These are phyloP conservation scores for Multifurca ochricompacta DNA, from an alignment of 768 basidiomycete genomes.

Conservation along the genomic window DNA sequence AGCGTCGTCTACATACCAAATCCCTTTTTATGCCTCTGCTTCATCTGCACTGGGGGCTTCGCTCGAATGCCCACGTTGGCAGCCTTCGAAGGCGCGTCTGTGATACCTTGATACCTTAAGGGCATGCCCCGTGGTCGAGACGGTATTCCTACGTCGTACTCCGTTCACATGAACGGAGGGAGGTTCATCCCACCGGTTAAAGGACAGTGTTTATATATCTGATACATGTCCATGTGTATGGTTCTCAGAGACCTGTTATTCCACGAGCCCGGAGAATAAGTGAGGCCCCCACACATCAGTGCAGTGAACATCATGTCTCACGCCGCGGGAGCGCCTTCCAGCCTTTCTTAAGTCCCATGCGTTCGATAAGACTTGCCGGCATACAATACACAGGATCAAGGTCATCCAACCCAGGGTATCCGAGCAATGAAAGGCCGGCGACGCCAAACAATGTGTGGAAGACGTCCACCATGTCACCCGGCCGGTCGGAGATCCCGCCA, in stretches of 20 bases:
- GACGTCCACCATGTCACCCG: constrained; percentile 93
- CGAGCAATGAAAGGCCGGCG: constrained; percentile 77
- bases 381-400: constrained; percentile 96
- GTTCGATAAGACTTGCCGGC: constrained; percentile 71
- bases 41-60: background rate
- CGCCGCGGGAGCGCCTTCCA: constrained; percentile 51
- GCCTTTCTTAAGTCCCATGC: constrained; percentile 56
- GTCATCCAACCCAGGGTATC: constrained; percentile 76
- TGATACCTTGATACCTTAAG: background rate
- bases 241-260: too few species aligned
- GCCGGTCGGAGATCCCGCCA: constrained; percentile 92
- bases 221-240: background rate
- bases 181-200: background rate
- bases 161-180: background rate
- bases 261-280: background rate
- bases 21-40: background rate
- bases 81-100: background rate
- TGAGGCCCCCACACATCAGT: background rate
- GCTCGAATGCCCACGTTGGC: background rate
- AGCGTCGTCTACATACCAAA: constrained; percentile 10
- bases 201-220: background rate
- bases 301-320: background rate
- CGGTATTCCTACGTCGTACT: background rate
- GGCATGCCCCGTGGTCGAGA: background rate
- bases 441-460: constrained; percentile 94